phyloP scores from a whole-genome alignment of 2,329 filamentous ascomycete species.

The Amauroascus verrucosus region DNA sequence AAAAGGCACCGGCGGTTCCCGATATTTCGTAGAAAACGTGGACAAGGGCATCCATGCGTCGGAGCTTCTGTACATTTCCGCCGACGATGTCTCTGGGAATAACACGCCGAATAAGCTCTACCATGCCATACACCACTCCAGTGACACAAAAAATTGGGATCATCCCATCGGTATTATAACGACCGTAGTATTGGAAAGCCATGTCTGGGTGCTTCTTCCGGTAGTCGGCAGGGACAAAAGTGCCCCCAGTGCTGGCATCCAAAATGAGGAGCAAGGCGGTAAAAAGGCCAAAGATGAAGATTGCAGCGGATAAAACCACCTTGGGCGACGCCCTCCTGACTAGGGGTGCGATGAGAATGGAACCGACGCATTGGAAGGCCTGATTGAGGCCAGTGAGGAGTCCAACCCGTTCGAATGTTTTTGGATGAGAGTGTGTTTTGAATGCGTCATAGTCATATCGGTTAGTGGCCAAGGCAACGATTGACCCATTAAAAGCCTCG shows the following conservation, averaged over 20 bases:
- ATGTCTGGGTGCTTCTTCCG: slow-evolving; percentile 25
- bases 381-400: slow-evolving; percentile 42
- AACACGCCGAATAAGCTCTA: slow-evolving; percentile 43
- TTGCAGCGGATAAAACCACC: slow-evolving; percentile 37
- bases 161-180: slow-evolving; percentile 42
- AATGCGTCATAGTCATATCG: slow-evolving; percentile 40
- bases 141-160: slow-evolving; percentile 41
- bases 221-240: slow-evolving; percentile 28
- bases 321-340: slow-evolving; percentile 42
- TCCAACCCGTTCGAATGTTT: slow-evolving; percentile 40
- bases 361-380: slow-evolving; percentile 43
- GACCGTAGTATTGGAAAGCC: slow-evolving; percentile 39
- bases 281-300: slow-evolving; percentile 40
- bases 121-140: slow-evolving; percentile 41
- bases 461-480: slow-evolving; percentile 42
- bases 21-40: slow-evolving; percentile 43
- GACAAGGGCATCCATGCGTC: slow-evolving; percentile 39
- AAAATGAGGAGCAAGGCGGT: slow-evolving; percentile 41
- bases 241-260: slow-evolving; percentile 41
- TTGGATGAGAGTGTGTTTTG: slow-evolving; percentile 23
- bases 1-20: slow-evolving; percentile 41
- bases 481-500: slow-evolving; percentile 43
- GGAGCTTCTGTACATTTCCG: slow-evolving; percentile 42
- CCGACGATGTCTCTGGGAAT: slow-evolving; percentile 45
- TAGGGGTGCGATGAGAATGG: slow-evolving; percentile 42